Evolutionary conservation across 768 basidiomycete genomes (phyloP), one percentile per base, ranked within the genome.

Genomic region (Podaxis sp.): DNA sequence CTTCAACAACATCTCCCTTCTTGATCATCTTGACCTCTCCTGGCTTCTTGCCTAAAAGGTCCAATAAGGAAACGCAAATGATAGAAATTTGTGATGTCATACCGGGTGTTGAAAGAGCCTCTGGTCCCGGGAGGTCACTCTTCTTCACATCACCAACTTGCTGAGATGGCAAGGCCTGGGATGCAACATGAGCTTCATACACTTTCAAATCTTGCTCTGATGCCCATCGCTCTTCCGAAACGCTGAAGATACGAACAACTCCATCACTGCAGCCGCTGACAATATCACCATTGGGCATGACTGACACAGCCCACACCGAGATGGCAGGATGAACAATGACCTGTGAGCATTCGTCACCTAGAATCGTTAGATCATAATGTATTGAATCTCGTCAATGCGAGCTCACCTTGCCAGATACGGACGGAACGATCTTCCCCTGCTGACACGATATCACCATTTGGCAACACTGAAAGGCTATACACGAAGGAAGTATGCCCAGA

Each of bases 401-500:
- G 37, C 64, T 13, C 68, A 90, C 92, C 91, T 76, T 84, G 84
- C 97, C 97, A 99, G 38, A 98, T 80, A 22, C 96, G 84, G 55
- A 96, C 86, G 3, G 90, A 90, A 53, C 96, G 88, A 74, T 99
- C 97, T 76, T 99, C 97, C 6, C 96, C 94, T 38, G 88, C 86
- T n/a, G 91, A 94, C 7, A 96, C 87, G 22, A 95, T 81, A 66
- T 90, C 87, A 19, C 96, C 92, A 64, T 76, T 86, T 1, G 94
- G 90, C 19, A 98, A 81, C 19, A 92, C 84, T 0, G 91, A 85
- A 13, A 99, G 73, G 61, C 91, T 89, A 77, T 98, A 99, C 13
- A 98, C 94, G 72, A 98, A 99, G 22, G 95, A 97, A 1, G 95
- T 96, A 73, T 98, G 97, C 1, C 95, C 97, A 3, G 91, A 88